phyloP scores from a whole-genome alignment of 441 rosid genomes.

The Croton setiger region DNA sequence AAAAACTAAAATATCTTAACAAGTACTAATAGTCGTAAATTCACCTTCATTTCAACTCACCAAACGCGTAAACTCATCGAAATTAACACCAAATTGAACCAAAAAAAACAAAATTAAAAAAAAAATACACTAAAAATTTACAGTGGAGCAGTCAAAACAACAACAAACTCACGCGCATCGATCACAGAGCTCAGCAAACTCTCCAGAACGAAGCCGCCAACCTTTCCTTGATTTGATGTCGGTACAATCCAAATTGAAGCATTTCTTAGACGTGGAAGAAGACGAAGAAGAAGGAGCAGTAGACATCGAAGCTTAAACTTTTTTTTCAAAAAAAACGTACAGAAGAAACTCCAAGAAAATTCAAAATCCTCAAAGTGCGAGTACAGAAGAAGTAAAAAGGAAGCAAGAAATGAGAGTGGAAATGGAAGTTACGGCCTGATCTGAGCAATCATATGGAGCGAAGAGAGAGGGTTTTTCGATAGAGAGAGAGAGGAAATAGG shows the following conservation, averaged over 20 bases:
- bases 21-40: slow-evolving; percentile 5
- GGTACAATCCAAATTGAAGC: slow-evolving; percentile 74
- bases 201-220: slow-evolving; percentile 85
- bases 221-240: slow-evolving; percentile 71
- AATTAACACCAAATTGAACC: slow-evolving; percentile 13
- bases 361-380: neutral
- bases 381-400: neutral
- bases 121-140: neutral
- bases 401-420: neutral
- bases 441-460: slow-evolving; percentile 9
- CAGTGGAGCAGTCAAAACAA: neutral
- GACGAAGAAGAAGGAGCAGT: slow-evolving; percentile 12
- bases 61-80: neutral
- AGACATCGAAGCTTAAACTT: slow-evolving; percentile 3
- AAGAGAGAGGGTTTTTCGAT: slow-evolving; percentile 2
- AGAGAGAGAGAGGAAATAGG: neutral
- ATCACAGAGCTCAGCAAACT: slow-evolving; percentile 84
- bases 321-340: neutral
- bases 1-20: slow-evolving; percentile 3
- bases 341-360: neutral
- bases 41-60: neutral
- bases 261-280: slow-evolving; percentile 41
- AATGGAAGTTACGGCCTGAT: slow-evolving; percentile 18
- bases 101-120: neutral
- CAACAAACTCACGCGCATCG: slow-evolving; percentile 74